phyloP scores from a whole-genome alignment of 805 yeast species.

The Kazachstania viticola region DNA sequence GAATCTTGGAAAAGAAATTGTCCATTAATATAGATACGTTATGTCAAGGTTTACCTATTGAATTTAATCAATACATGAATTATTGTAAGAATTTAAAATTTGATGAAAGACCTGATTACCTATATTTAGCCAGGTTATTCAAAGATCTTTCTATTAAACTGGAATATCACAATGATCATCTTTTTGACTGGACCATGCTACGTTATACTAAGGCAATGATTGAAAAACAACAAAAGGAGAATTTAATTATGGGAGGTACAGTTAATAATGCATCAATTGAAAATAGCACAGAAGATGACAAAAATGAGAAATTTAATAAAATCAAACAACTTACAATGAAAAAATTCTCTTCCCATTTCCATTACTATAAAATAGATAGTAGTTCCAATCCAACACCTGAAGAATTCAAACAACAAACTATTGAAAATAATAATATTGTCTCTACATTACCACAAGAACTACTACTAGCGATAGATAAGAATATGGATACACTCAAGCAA shows the following conservation, averaged over 20 bases:
- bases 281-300: slow-evolving; percentile 2
- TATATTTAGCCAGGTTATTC: slow-evolving; percentile 77
- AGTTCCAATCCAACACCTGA: slow-evolving; percentile 25
- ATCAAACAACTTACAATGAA: slow-evolving; percentile 25
- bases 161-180: slow-evolving; percentile 85
- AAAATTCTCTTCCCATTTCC: slow-evolving; percentile 27
- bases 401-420: slow-evolving; percentile 23
- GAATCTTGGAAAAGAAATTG: slow-evolving; percentile 93
- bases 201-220: slow-evolving; percentile 29
- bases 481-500: slow-evolving; percentile 20
- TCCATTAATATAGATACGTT: slow-evolving; percentile 82
- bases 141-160: slow-evolving; percentile 85
- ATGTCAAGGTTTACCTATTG: slow-evolving; percentile 86
- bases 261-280: neutral
- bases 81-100: slow-evolving; percentile 87
- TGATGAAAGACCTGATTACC: slow-evolving; percentile 95
- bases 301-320: slow-evolving; percentile 22
- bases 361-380: slow-evolving; percentile 22
- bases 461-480: slow-evolving; percentile 20
- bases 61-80: slow-evolving; percentile 79
- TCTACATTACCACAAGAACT: slow-evolving; percentile 20
- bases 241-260: slow-evolving; percentile 2
- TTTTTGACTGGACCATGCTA: slow-evolving; percentile 89
- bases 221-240: slow-evolving; percentile 16
- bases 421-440: slow-evolving; percentile 16